Evolutionary conservation across 192 early-diverging fungal genomes (phyloP).

Genomic region (Martensiomyces pterosporus): DNA sequence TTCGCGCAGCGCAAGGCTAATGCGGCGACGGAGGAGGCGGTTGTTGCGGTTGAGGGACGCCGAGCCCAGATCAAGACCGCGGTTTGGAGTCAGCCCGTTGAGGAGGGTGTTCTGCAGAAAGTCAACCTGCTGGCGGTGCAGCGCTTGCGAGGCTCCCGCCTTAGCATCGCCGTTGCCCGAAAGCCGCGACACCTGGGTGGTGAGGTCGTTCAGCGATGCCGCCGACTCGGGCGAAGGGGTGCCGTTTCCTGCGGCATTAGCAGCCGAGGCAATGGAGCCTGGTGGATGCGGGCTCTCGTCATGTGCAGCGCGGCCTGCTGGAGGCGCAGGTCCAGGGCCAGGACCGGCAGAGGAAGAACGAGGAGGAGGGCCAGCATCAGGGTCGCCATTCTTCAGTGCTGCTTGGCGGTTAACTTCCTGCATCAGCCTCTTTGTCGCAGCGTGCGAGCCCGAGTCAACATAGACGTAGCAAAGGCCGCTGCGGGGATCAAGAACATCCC

Average conservation of each 20-base stretch:
- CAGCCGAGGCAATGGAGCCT: conserved; percentile 17
- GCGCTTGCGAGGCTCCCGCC: conserved; percentile 38
- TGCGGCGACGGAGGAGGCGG: conserved; percentile 36
- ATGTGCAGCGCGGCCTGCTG: no score
- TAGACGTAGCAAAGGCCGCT: conserved; percentile 42
- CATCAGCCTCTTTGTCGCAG: conserved; percentile 45
- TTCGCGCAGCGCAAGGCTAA: conserved; percentile 20
- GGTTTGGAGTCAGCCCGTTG: conserved; percentile 28
- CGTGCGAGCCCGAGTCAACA: conserved; percentile 39
- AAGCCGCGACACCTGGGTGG: conserved; percentile 34
- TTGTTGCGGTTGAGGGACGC: conserved; percentile 28
- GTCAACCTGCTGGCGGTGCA: conserved; percentile 47
- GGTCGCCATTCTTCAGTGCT: no score
- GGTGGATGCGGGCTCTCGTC: no score
- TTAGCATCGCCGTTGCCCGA: conserved; percentile 20
- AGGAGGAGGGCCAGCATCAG: conserved; percentile 1
- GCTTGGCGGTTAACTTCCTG: conserved; percentile 44
- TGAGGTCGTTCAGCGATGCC: conserved; percentile 40
- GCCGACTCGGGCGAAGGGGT: conserved; percentile 30
- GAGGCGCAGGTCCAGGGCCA: no score
- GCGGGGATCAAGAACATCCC: conserved; percentile 40
- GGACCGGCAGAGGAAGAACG: not conserved
- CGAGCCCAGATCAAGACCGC: conserved; percentile 24
- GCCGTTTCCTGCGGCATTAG: conserved; percentile 30
- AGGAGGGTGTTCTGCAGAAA: conserved; percentile 44